These are phyloP conservation scores for Termitomyces sp. DNA, from an alignment of 768 basidiomycete species.

Conservation along the genomic window DNA sequence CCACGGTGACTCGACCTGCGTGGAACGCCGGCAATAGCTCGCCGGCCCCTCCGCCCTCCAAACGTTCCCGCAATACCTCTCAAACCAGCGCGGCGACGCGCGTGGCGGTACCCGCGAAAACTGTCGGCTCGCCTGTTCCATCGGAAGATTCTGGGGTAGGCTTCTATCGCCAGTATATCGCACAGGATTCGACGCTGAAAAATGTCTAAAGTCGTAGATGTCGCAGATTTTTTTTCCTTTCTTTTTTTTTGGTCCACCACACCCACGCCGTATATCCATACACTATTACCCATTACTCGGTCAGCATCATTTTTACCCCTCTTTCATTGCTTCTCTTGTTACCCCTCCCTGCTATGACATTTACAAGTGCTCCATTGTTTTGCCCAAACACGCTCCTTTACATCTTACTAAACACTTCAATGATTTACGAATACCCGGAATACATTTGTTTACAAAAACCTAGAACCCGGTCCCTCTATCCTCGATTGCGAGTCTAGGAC, in stretches of 20 bases:
- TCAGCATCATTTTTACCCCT: slow-evolving; percentile 17
- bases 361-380: slow-evolving; percentile 17
- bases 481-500: too few relatives aligned
- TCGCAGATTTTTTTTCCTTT: slow-evolving; percentile 3
- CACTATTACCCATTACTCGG: slow-evolving; percentile 17
- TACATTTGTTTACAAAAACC: slow-evolving; percentile 11
- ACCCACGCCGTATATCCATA: slow-evolving; percentile 13
- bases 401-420: slow-evolving; percentile 9
- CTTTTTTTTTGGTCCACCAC: background rate
- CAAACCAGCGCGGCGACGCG: slow-evolving; percentile 64
- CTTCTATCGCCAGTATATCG: slow-evolving; percentile 78
- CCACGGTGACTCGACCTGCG: slow-evolving; percentile 71
- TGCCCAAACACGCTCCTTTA: slow-evolving; percentile 15
- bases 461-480: too few relatives aligned
- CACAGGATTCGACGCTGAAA: slow-evolving; percentile 68
- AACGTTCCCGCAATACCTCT: slow-evolving; percentile 69
- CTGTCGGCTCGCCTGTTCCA: slow-evolving; percentile 67
- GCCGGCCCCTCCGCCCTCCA: slow-evolving; percentile 35
- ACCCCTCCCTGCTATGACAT: slow-evolving; percentile 10
- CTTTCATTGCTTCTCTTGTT: slow-evolving; percentile 9
- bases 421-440: slow-evolving; percentile 3
- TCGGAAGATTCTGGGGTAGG: slow-evolving; percentile 83
- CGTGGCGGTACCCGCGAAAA: slow-evolving; percentile 36
- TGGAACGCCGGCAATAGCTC: slow-evolving; percentile 67
- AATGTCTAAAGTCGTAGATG: slow-evolving; percentile 29